Evolutionary conservation across 108 stramenopile genomes (phyloP).

Genomic region (Skeletonema grethae): DNA sequence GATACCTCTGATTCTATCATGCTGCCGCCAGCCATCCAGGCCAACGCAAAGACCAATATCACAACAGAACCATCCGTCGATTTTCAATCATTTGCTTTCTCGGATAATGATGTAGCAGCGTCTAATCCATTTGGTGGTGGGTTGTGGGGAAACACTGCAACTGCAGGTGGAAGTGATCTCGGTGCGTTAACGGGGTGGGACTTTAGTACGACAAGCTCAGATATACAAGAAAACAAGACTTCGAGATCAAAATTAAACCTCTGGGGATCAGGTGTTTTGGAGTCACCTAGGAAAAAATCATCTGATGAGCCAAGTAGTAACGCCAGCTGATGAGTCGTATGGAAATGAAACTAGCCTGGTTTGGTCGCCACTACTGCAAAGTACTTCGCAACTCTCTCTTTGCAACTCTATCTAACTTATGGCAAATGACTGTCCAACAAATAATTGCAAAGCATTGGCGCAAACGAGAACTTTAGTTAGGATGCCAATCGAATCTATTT

Average conservation of each 20-base stretch:
- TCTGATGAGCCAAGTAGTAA: background rate
- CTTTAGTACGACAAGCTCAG: slow-evolving; percentile 10
- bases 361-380: background rate
- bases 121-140: slow-evolving; percentile 64
- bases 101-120: slow-evolving; percentile 10
- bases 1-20: slow-evolving; percentile 71
- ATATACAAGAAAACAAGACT: slow-evolving; percentile 1
- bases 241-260: slow-evolving; percentile 13
- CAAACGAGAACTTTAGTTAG: background rate
- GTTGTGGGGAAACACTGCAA: slow-evolving; percentile 63
- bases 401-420: background rate
- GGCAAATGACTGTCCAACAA: background rate
- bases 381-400: background rate
- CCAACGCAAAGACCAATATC: slow-evolving; percentile 13
- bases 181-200: slow-evolving; percentile 38
- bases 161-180: slow-evolving; percentile 32
- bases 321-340: background rate
- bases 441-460: background rate
- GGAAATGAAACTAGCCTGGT: background rate
- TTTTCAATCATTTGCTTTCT: slow-evolving; percentile 55
- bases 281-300: background rate
- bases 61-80: slow-evolving; percentile 31
- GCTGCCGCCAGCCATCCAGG: slow-evolving; percentile 53
- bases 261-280: slow-evolving; percentile 6
- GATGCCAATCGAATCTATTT: background rate